Percentiles rank a stretch among this genome's conserved stretches.
Conservation (phyloP, 2,329 filamentous ascomycete species). For the Colletotrichum chrysophilum region DNA sequence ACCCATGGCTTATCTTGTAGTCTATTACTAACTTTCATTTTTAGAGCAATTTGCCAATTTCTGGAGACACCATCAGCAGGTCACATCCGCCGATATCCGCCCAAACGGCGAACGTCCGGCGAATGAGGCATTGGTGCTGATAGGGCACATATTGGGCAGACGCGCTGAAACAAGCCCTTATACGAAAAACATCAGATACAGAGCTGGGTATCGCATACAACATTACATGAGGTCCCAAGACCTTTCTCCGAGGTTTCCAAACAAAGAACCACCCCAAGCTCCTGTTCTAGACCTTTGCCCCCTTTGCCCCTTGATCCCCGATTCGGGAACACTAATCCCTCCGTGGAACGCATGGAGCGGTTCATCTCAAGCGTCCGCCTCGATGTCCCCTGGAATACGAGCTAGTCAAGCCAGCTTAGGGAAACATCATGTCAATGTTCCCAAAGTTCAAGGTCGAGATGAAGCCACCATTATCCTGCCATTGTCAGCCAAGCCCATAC, state of each 20-base stretch:
- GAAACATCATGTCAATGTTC: neutral
- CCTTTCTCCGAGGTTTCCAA: neutral
- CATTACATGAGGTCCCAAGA: neutral
- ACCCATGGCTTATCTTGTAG: neutral
- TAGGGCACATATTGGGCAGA: neutral
- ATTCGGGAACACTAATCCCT: neutral
- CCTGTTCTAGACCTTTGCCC: neutral
- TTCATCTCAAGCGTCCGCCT: neutral
- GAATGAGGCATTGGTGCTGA: neutral
- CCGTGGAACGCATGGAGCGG: neutral
- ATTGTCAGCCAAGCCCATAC: constrained; percentile 26
- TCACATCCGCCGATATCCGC: neutral
- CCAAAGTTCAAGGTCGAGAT: neutral
- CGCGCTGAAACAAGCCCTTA: neutral
- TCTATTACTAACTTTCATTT: neutral
- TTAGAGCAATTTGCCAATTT: neutral
- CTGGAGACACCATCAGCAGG: neutral
- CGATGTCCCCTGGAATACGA: neutral
- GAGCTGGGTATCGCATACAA: neutral
- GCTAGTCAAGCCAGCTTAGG: neutral
- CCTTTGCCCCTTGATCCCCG: neutral
- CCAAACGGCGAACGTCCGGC: neutral
- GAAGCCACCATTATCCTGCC: neutral
- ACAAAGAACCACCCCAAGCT: neutral
- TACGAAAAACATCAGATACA: neutral